Evolutionary conservation across 2,329 filamentous ascomycete genomes (phyloP).

Genomic region (Trichophyton benhamiae): DNA sequence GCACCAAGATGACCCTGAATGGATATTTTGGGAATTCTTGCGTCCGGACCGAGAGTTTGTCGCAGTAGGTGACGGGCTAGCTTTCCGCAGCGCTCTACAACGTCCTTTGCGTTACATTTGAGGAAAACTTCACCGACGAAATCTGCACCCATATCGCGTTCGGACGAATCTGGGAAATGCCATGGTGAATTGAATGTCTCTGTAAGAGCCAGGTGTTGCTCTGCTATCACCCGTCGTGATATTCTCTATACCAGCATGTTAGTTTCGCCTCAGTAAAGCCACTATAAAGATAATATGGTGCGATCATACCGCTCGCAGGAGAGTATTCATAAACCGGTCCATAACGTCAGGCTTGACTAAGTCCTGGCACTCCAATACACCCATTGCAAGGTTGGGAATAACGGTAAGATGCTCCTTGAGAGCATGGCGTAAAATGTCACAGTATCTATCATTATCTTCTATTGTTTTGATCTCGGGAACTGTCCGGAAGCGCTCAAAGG

Average conservation of each 20-base stretch:
- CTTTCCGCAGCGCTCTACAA: constrained; percentile 69
- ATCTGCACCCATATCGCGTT: constrained; percentile 55
- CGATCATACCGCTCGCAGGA: constrained; percentile 64
- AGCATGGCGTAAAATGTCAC: constrained; percentile 64
- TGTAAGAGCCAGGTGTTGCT: constrained; percentile 89
- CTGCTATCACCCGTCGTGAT: constrained; percentile 87
- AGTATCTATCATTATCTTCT: constrained; percentile 82
- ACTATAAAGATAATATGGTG: neutral
- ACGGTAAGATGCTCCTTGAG: constrained; percentile 81
- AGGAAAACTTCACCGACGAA: constrained; percentile 95
- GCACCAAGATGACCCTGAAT: constrained; percentile 77
- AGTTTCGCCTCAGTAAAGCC: neutral
- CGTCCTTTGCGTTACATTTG: constrained; percentile 79
- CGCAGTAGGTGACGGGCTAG: constrained; percentile 63
- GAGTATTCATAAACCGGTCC: constrained; percentile 90
- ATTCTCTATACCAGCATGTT: constrained; percentile 51
- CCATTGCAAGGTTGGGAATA: constrained; percentile 88
- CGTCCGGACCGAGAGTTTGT: constrained; percentile 59
- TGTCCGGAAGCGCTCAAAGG: constrained; percentile 83
- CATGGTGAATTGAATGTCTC: constrained; percentile 86
- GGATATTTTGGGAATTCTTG: constrained; percentile 64
- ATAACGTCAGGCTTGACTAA: constrained; percentile 69
- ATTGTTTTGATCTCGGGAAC: constrained; percentile 71
- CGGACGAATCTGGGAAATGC: constrained; percentile 71
- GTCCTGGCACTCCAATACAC: constrained; percentile 77